Conservation (phyloP, 768 basidiomycete genomes). For the Tubosaeta sp. region DNA sequence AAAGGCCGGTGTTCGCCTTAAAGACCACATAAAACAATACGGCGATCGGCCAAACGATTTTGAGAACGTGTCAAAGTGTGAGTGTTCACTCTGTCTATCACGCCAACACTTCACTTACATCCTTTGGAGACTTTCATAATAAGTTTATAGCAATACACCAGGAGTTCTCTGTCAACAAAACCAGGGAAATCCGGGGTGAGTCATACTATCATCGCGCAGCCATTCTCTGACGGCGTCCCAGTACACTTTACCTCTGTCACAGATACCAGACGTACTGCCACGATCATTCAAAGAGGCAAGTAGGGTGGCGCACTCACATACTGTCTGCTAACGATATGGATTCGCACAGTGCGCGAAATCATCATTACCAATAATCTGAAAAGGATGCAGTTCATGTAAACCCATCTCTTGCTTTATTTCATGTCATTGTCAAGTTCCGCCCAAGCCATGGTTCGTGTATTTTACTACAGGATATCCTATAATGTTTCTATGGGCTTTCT, state of each 20-base stretch:
- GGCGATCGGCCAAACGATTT: conserved; percentile 77
- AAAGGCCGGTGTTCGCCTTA: conserved; percentile 68
- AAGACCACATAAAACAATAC: conserved; percentile 65
- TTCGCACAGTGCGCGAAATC: conserved; percentile 56
- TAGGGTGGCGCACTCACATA: conserved; percentile 1
- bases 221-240: conserved; percentile 27
- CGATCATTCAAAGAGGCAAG: conserved; percentile 71
- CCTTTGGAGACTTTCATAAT: conserved; percentile 58
- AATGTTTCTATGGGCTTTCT: conserved; percentile 11
- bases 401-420: conserved; percentile 1
- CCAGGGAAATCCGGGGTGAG: conserved; percentile 71
- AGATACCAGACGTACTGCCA: conserved; percentile 70
- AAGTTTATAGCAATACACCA: conserved; percentile 73
- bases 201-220: not conserved
- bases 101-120: not conserved
- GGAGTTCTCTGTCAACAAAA: conserved; percentile 61
- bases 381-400: conserved; percentile 41
- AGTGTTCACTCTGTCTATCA: conserved; percentile 18
- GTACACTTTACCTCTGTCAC: conserved; percentile 80
- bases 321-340: conserved; percentile 1
- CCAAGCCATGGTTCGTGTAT: conserved; percentile 9
- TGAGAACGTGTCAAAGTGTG: conserved; percentile 71
- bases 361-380: conserved; percentile 64
- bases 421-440: conserved; percentile 8
- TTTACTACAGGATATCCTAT: conserved; percentile 15